Base-by-base conservation (phyloP, 108 stramenopile genomes). In the Schizochytrium sp. region DNA sequence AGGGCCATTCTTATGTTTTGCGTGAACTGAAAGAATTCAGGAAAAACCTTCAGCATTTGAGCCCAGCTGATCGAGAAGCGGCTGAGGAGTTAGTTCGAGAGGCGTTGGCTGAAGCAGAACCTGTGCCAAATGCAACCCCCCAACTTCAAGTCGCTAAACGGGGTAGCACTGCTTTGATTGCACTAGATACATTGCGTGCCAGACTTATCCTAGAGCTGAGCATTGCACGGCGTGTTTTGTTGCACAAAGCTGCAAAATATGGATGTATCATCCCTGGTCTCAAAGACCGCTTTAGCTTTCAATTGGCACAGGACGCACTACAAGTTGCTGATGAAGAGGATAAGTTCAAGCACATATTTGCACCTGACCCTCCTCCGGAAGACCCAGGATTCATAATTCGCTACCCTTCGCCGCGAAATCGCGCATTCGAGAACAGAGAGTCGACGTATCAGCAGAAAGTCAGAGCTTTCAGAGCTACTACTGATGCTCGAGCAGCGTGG, bases 341-440 rank as follows among this genome's bases (percentile, higher is more conserved):
- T 38, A 69, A 69, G 28, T 69, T 69, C 28, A 12, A 69, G 64
- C 42, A 69, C 64, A 69, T 69, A 8, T 69, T 69, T 69, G 64
- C 64, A 0, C 2, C 64, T 13, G 64, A 69, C 64, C 64, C 64
- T 0, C 64, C 64, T 7, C 64, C 64, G 12, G 10, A 12, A 7
- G 64, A 15, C 15, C 64, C 64, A 28, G 64, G 64, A 8, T 69
- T 69, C 1, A 2, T 69, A 8, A 69, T 69, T 2, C 12, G 12
- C 64, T 69, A 69, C 64, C 64, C 64, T 8, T 15, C 64, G 64
- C 64, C 64, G 12, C 64, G 64, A 38, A 12, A 38, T 7, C 64
- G 64, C 7, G 64, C 40, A 38, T 38, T 44, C 42, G 12, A 17
- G 19, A 17, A 60, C 17, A n/a, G 59, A n/a, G 17, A 17, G 59